phyloP scores from a whole-genome alignment of 1,139 yeast species.

The Diutina neorugosa region DNA sequence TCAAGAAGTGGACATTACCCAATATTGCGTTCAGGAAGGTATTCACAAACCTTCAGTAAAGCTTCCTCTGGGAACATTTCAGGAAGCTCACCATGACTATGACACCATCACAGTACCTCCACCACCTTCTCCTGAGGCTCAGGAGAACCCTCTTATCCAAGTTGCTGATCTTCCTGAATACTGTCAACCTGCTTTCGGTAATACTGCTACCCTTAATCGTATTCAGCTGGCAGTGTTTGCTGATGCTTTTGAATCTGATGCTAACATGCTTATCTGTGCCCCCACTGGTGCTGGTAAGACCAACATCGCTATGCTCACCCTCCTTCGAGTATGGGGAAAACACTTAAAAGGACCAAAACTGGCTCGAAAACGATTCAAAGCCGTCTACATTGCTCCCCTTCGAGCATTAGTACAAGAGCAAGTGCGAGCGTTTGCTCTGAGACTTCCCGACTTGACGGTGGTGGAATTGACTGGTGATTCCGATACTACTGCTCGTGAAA shows the following conservation, averaged over 20 bases:
- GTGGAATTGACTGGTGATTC: slow-evolving; percentile 90
- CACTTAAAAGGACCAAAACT: slow-evolving; percentile 15
- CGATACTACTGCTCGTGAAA: slow-evolving; percentile 64
- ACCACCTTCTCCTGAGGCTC: slow-evolving; percentile 30
- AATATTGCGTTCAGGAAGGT: not conserved
- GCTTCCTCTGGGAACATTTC: slow-evolving; percentile 77
- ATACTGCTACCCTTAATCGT: slow-evolving; percentile 58
- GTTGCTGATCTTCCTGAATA: slow-evolving; percentile 64
- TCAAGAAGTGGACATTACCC: not conserved
- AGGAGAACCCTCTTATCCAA: slow-evolving; percentile 39
- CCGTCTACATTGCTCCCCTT: slow-evolving; percentile 86
- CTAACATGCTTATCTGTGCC: slow-evolving; percentile 77
- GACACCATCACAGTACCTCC: slow-evolving; percentile 83
- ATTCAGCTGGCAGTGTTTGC: slow-evolving; percentile 81
- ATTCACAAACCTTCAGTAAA: slow-evolving; percentile 41
- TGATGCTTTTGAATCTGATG: slow-evolving; percentile 56
- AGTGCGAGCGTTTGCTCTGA: slow-evolving; percentile 70
- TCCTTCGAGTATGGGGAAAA: slow-evolving; percentile 49
- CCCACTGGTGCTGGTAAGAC: slow-evolving; percentile 99
- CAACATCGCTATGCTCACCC: slow-evolving; percentile 80
- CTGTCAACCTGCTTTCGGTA: slow-evolving; percentile 66
- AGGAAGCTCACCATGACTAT: slow-evolving; percentile 58
- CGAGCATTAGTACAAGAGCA: slow-evolving; percentile 95
- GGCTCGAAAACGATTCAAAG: slow-evolving; percentile 36
- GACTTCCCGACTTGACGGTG: slow-evolving; percentile 58